A percentile compares a stretch with the other conserved stretches of the same genome.
Evolutionary conservation across 106 monocot genomes (phyloP).

Genomic region (Agapanthus africanus): DNA sequence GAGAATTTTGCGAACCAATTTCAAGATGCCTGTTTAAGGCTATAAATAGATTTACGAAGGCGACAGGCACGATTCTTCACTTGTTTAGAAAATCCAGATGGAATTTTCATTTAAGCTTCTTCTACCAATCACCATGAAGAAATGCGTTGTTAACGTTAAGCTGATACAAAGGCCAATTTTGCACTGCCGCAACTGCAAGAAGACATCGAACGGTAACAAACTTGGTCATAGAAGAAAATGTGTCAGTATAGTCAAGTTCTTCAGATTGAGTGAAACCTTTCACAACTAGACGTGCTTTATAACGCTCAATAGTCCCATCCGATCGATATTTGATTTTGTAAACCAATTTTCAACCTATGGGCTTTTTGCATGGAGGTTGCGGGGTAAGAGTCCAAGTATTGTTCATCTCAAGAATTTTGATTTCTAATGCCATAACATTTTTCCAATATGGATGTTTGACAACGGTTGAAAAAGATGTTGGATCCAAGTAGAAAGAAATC

Average conservation of each 20-base stretch:
- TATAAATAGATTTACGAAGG: not conserved
- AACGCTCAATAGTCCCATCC: not conserved
- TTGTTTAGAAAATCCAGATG: not conserved
- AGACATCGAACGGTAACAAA: not conserved
- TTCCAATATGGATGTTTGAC: not conserved
- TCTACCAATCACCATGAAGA: conserved; percentile 1
- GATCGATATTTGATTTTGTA: not conserved
- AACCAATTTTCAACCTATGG: not conserved
- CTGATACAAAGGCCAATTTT: not conserved
- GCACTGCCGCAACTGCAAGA: not conserved
- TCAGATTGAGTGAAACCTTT: not conserved
- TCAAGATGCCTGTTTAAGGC: conserved; percentile 5
- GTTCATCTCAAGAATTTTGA: not conserved
- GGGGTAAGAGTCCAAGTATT: not conserved
- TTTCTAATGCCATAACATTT: conserved; percentile 1
- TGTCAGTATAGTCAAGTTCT: conserved; percentile 1
- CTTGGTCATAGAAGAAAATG: not conserved
- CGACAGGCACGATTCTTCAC: not conserved
- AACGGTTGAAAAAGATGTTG: not conserved
- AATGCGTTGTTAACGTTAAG: not conserved
- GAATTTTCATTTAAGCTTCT: not conserved
- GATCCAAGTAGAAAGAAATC: too few relatives aligned
- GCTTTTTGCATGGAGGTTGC: not conserved
- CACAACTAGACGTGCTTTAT: not conserved
- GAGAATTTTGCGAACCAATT: not conserved